phyloP scores from a whole-genome alignment of 2,329 filamentous ascomycete species.

The Scedosporium apiospermum region DNA sequence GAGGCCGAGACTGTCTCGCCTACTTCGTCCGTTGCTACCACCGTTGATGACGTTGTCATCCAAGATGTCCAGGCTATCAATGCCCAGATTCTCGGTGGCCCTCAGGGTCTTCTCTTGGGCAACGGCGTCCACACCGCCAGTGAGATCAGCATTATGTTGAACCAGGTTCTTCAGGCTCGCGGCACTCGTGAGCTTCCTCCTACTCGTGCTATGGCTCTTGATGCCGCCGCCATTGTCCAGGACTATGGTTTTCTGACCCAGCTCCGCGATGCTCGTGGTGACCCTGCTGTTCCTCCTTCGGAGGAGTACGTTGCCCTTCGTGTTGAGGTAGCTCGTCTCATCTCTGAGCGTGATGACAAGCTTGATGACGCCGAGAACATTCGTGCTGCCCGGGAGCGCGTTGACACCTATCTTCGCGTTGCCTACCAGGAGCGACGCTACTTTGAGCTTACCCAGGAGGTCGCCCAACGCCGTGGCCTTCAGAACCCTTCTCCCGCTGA shows the following conservation, averaged over 20 bases:
- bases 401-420: not conserved
- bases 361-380: not conserved
- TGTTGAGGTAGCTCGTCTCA: constrained; percentile 23
- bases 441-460: not conserved
- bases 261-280: constrained; percentile 18
- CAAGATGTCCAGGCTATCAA: not conserved
- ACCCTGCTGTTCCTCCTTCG: constrained; percentile 9
- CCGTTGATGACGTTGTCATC: not conserved
- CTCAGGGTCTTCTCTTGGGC: not conserved
- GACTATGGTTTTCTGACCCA: constrained; percentile 21
- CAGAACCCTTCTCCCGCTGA: not conserved
- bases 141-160: constrained; percentile 21
- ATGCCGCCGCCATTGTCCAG: constrained; percentile 17
- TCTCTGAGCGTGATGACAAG: constrained; percentile 22
- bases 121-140: constrained; percentile 1
- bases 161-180: constrained; percentile 20
- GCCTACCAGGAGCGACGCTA: not conserved
- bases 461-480: not conserved
- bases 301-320: constrained; percentile 16
- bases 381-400: not conserved
- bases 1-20: not conserved
- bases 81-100: not conserved
- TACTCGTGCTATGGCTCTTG: constrained; percentile 17
- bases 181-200: constrained; percentile 20
- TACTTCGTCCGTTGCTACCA: not conserved